phyloP scores from a whole-genome alignment of 2,329 filamentous ascomycete genomes.

The Trichoderma asperellum region DNA sequence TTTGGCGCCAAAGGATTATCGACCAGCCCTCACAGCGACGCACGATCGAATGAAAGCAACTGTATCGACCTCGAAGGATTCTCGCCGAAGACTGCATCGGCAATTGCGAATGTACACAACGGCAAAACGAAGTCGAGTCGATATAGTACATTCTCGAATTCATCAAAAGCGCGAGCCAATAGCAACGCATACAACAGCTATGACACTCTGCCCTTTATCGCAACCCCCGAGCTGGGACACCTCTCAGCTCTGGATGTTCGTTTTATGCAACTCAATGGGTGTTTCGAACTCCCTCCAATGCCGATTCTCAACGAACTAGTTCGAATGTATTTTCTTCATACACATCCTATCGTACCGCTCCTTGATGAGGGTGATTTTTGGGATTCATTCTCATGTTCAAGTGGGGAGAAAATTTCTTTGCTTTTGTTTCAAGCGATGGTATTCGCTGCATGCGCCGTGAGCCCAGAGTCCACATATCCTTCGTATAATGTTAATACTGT shows the following conservation, averaged over 20 bases:
- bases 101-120: conserved; percentile 9
- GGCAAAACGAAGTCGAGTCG: neutral
- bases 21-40: neutral
- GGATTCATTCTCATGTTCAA: conserved; percentile 31
- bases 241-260: conserved; percentile 27
- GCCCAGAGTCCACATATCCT: neutral
- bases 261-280: conserved; percentile 30
- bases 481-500: neutral
- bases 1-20: neutral
- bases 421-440: conserved; percentile 32
- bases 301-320: conserved; percentile 32
- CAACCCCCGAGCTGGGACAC: conserved; percentile 7
- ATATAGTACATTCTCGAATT: neutral
- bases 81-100: conserved; percentile 2
- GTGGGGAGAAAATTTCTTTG: conserved; percentile 17
- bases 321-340: conserved; percentile 33
- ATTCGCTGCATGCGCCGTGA: conserved; percentile 32
- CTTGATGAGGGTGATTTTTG: conserved; percentile 34
- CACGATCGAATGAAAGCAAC: neutral
- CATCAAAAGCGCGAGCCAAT: neutral
- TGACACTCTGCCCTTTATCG: conserved; percentile 14
- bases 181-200: conserved; percentile 8
- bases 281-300: conserved; percentile 31
- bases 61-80: conserved; percentile 11
- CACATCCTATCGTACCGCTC: conserved; percentile 34